Base-by-base conservation (phyloP, 345 rosid genomes). In the Corchorus capsularis region DNA sequence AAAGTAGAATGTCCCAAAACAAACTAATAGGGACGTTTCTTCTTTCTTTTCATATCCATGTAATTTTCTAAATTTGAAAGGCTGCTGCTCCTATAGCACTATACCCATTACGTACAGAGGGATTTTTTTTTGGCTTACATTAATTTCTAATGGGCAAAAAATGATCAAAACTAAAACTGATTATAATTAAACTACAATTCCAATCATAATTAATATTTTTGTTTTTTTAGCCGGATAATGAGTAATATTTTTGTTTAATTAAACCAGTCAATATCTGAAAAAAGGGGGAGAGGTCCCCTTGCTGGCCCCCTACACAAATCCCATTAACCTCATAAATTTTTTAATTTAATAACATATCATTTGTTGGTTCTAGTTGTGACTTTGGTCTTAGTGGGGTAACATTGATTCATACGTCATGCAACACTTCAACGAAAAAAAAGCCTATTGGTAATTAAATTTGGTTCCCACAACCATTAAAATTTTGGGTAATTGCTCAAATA, bases 391-490 rank as follows among this genome's bases (percentile, higher is more conserved):
- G 78, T 76, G 81, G 79, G 15, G 45, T 63, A 2, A 20, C 22
- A 72, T 17, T 49, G 75, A 2, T 47, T 69, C 71, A 20, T 27
- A 69, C 72, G 79, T 84, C 86, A 80, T 52, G 20, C 69, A 76
- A 32, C 82, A 72, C 78, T 63, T 27, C 49, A 12, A 34, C 16
- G 19, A 46, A 71, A 34, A 12, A 27, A n/a, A n/a, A 71, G 71
- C 37, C 22, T 27, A 27, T 37, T 69, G 34, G 69, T 34, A 69
- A 27, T 1, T 27, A 27, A 53, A 46, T n/a, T 63, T 71, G 63
- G 67, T 9, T 49, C 50, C 39, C 62, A 45, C 64, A 20, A n/a
- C n/a, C n/a, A n/a, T n/a, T n/a, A n/a, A n/a, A n/a, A n/a, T n/a
- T n/a, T n/a, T n/a, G n/a, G n/a, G n/a, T n/a, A n/a, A n/a, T n/a